Conservation (phyloP, 768 basidiomycete genomes). For the Cyclocybe cylindracea region DNA sequence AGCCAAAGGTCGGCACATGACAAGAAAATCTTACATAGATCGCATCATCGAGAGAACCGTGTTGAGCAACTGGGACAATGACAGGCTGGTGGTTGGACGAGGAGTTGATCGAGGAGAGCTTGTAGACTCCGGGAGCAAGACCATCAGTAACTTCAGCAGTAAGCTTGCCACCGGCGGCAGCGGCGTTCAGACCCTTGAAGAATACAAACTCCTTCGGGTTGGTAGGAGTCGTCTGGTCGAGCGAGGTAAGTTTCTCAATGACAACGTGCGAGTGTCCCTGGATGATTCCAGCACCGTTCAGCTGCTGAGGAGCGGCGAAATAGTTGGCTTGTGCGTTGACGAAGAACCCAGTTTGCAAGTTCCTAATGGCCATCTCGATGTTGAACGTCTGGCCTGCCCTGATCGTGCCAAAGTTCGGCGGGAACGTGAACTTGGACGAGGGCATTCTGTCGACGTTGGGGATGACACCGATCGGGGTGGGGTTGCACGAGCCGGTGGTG, state of each 20-base stretch:
- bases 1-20: neutral
- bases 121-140: conserved; percentile 60
- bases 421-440: conserved; percentile 46
- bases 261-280: conserved; percentile 62
- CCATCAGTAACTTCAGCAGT: conserved; percentile 53
- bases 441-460: conserved; percentile 48
- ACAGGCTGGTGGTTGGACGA: conserved; percentile 62
- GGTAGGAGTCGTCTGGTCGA: conserved; percentile 44
- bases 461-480: conserved; percentile 57
- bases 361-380: conserved; percentile 47
- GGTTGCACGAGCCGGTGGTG: conserved; percentile 58
- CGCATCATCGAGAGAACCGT: conserved; percentile 60
- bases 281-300: conserved; percentile 51
- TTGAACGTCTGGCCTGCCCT: conserved; percentile 49
- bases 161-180: conserved; percentile 49
- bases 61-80: conserved; percentile 62
- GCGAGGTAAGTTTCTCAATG: conserved; percentile 47
- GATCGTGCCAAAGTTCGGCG: conserved; percentile 45
- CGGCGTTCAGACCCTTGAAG: conserved; percentile 56
- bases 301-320: conserved; percentile 57
- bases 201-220: conserved; percentile 57
- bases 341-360: conserved; percentile 54
- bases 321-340: conserved; percentile 55
- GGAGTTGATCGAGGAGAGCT: conserved; percentile 57
- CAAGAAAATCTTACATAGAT: conserved; percentile 48